Conservation (phyloP, 176 grass and related monocot genomes). For the Eragrostis curvula region DNA sequence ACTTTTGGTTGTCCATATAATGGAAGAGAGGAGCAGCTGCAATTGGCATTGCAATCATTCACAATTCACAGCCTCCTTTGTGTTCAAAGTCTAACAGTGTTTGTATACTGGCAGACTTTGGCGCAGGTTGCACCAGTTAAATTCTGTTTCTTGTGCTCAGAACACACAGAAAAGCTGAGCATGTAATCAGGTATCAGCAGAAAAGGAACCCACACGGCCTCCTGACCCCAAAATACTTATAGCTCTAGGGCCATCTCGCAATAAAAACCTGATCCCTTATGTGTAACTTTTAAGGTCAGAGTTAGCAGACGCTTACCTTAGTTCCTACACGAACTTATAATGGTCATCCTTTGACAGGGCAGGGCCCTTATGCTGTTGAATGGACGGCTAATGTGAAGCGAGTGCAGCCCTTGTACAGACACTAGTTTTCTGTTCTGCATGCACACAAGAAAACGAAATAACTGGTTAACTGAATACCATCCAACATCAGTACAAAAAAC, state of each 20-base stretch:
- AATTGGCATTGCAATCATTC: too few relatives aligned
- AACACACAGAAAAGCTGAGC: slow-evolving; percentile 40
- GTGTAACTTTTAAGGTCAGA: slow-evolving; percentile 47
- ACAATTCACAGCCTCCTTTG: too few relatives aligned
- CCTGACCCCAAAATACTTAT: slow-evolving; percentile 24
- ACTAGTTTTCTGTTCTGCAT: slow-evolving; percentile 34
- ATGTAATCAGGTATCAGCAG: slow-evolving; percentile 37
- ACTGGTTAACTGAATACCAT: slow-evolving; percentile 10
- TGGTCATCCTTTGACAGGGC: slow-evolving; percentile 26
- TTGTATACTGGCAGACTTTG: slow-evolving; percentile 46
- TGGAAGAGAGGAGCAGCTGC: too few relatives aligned
- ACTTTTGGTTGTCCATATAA: too few relatives aligned
- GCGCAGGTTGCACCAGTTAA: slow-evolving; percentile 41
- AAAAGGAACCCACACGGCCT: slow-evolving; percentile 37
- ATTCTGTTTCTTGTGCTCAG: slow-evolving; percentile 41
- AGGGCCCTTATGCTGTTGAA: slow-evolving; percentile 35
- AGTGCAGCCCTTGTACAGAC: slow-evolving; percentile 13
- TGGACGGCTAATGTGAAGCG: slow-evolving; percentile 26
- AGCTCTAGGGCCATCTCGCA: slow-evolving; percentile 28
- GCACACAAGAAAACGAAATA: slow-evolving; percentile 10
- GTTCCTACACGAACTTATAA: slow-evolving; percentile 29
- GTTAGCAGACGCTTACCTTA: slow-evolving; percentile 41
- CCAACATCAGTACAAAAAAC: background rate
- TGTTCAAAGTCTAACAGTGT: too few relatives aligned
- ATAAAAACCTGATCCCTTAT: slow-evolving; percentile 16